Conservation (phyloP, 306 rosid genomes). For the Quercus agrifolia region DNA sequence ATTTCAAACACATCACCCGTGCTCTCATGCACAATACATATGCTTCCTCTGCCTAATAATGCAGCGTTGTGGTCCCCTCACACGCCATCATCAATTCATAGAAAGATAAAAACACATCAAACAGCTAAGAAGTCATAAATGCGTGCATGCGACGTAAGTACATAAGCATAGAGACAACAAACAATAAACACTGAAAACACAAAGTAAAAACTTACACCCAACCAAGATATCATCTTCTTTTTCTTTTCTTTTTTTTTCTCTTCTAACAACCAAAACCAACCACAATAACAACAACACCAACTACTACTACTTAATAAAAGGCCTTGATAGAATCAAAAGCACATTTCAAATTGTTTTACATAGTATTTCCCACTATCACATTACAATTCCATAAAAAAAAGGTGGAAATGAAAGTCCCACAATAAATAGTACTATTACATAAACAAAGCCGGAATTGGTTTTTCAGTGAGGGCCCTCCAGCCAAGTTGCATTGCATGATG, state of each 20-base stretch:
- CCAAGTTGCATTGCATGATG: conserved; percentile 28
- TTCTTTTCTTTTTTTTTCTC: neutral
- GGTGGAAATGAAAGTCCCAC: neutral
- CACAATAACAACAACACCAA: neutral
- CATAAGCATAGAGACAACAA: conserved; percentile 49
- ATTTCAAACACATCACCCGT: conserved; percentile 26
- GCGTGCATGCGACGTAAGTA: conserved; percentile 74
- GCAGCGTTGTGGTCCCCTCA: conserved; percentile 50
- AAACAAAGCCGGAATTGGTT: conserved; percentile 2
- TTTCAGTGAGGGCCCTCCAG: conserved; percentile 12
- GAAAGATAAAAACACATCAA: conserved; percentile 13
- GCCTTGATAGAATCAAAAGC: neutral
- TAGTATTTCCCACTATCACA: conserved; percentile 12
- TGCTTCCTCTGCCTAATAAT: conserved; percentile 37
- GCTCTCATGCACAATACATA: conserved; percentile 1
- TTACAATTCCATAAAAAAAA: neutral
- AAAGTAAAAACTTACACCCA: conserved; percentile 35
- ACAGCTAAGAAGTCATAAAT: conserved; percentile 39
- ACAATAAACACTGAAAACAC: conserved; percentile 31
- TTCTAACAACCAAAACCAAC: conserved; percentile 18
- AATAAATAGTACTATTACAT: neutral
- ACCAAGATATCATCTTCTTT: conserved; percentile 23
- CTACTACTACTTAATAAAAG: neutral
- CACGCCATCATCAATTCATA: conserved; percentile 1
- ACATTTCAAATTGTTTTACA: neutral